Evolutionary conservation across 2,329 filamentous ascomycete species (phyloP).

Genomic region (Ophiostoma sp.): DNA sequence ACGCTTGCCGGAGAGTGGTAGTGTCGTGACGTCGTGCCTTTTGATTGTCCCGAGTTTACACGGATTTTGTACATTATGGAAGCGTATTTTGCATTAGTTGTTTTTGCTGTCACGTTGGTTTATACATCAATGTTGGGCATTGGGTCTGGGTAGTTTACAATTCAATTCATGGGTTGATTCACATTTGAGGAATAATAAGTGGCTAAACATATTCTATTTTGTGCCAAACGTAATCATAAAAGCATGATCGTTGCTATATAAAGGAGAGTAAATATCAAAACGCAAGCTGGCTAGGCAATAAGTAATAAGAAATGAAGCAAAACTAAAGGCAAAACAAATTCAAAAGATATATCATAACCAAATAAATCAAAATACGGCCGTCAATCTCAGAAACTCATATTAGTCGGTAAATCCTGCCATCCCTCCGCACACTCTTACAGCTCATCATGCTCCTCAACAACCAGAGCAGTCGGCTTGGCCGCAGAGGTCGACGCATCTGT

Average conservation of each 20-base stretch:
- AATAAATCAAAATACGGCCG: neutral
- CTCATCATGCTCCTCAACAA: neutral
- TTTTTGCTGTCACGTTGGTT: neutral
- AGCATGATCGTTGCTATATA: neutral
- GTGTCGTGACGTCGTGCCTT: neutral
- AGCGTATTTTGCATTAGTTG: neutral
- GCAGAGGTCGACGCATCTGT: neutral
- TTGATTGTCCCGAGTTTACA: neutral
- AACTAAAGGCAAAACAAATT: neutral
- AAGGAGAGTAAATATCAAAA: neutral
- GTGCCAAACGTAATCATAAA: neutral
- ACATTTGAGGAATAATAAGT: neutral
- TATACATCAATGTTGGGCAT: neutral
- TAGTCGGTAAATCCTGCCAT: neutral
- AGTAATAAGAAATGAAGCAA: neutral
- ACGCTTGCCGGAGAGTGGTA: conserved; percentile 42
- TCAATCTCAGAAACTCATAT: neutral
- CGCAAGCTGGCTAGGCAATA: conserved; percentile 18
- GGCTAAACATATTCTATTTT: neutral
- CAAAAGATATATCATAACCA: conserved; percentile 3
- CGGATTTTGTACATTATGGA: neutral
- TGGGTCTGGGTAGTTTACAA: neutral
- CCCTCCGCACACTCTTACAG: neutral
- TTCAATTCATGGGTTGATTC: neutral
- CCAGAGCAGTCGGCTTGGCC: neutral